Evolutionary conservation across 306 rosid genomes (phyloP).

Genomic region (Glycine latifolia): DNA sequence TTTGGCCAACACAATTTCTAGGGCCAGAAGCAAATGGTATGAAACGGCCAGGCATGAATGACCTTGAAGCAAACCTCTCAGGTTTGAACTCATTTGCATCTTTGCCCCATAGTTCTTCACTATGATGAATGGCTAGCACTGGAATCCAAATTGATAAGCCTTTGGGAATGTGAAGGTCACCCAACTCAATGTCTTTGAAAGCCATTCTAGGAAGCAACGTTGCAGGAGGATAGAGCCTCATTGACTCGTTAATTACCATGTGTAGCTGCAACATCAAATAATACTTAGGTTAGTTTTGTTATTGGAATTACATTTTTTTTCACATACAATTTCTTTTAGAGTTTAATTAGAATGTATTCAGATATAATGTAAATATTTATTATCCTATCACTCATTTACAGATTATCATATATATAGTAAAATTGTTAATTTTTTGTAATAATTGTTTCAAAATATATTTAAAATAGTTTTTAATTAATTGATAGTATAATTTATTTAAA

Average conservation of each 20-base stretch:
- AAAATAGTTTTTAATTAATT: no score
- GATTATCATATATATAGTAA: no score
- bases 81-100: constrained; percentile 92
- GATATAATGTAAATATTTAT: no score
- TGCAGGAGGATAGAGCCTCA: constrained; percentile 93
- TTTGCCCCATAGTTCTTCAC: constrained; percentile 82
- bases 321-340: neutral
- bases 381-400: no score
- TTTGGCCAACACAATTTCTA: constrained; percentile 87
- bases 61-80: constrained; percentile 74
- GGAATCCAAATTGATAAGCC: constrained; percentile 96
- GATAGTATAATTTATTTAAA: no score
- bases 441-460: no score
- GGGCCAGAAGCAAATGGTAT: constrained; percentile 89
- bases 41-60: constrained; percentile 74
- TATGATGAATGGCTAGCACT: constrained; percentile 88
- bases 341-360: no score
- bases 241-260: constrained; percentile 86
- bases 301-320: no score
- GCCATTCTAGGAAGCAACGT: constrained; percentile 86
- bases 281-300: neutral
- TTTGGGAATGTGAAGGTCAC: constrained; percentile 85
- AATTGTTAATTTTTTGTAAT: no score
- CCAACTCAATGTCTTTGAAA: constrained; percentile 74
- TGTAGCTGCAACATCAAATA: constrained; percentile 61